Conservation (phyloP, 2,329 filamentous ascomycete species). For the Canariomyces notabilis region DNA sequence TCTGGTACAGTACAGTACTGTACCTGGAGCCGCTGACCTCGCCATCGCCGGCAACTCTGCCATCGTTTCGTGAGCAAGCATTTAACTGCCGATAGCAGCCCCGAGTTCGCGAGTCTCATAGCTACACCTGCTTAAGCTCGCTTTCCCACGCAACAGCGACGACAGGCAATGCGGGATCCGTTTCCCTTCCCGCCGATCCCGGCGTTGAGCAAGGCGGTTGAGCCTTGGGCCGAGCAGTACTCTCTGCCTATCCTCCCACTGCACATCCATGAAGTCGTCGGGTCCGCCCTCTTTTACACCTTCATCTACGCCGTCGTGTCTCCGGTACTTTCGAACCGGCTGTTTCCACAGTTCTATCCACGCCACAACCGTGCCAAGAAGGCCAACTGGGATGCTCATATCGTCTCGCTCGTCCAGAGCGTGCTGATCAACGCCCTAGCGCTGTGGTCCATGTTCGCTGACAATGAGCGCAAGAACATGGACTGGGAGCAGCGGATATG, state of each 20-base stretch:
- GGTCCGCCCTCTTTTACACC: constrained; percentile 64
- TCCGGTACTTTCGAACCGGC: constrained; percentile 56
- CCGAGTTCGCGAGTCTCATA: too few species aligned
- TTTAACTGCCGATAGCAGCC: too few species aligned
- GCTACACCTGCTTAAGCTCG: not conserved
- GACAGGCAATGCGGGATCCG: constrained; percentile 60
- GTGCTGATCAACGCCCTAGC: constrained; percentile 65
- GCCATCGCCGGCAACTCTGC: not conserved
- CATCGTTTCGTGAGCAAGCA: not conserved
- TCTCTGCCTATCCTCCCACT: constrained; percentile 62
- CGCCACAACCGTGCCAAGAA: constrained; percentile 57
- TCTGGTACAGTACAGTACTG: not conserved
- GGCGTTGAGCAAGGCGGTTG: constrained; percentile 49
- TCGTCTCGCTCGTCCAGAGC: constrained; percentile 78
- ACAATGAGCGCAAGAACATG: constrained; percentile 64
- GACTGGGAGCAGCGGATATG: constrained; percentile 64
- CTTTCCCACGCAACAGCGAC: not conserved
- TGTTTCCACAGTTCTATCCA: constrained; percentile 61
- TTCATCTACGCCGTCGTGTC: constrained; percentile 62
- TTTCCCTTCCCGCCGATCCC: constrained; percentile 61
- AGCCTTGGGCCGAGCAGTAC: constrained; percentile 60
- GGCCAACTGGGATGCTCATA: constrained; percentile 81
- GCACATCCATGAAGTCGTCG: constrained; percentile 71
- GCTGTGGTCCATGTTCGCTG: constrained; percentile 65
- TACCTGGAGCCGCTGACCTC: constrained; percentile 2